Evolutionary conservation across 495 filamentous ascomycete species (phyloP).

Genomic region (Penicillium alfredii): DNA sequence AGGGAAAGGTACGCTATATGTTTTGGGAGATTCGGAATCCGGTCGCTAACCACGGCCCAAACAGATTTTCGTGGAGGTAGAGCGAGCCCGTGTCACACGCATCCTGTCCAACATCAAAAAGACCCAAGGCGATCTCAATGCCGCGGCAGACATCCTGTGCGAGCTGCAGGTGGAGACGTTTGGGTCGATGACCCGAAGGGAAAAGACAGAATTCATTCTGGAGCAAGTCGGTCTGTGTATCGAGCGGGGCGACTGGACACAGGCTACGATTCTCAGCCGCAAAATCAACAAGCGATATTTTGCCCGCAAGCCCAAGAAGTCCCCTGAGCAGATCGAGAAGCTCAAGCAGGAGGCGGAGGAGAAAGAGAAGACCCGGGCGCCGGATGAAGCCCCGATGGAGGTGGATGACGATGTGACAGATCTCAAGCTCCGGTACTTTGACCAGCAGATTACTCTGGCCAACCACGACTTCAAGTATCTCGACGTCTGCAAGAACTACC

Average conservation of each 20-base stretch:
- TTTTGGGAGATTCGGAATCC: neutral
- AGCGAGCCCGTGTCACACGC: slow-evolving; percentile 88
- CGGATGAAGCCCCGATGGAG: slow-evolving; percentile 69
- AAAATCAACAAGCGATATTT: slow-evolving; percentile 97
- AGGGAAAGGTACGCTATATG: slow-evolving; percentile 69
- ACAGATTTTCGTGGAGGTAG: slow-evolving; percentile 98
- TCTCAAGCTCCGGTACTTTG: slow-evolving; percentile 91
- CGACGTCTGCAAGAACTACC: slow-evolving; percentile 94
- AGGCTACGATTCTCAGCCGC: slow-evolving; percentile 86
- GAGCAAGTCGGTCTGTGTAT: slow-evolving; percentile 94
- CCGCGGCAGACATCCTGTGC: slow-evolving; percentile 87
- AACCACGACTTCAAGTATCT: slow-evolving; percentile 98
- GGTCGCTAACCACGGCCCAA: slow-evolving; percentile 5
- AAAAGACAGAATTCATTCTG: slow-evolving; percentile 97
- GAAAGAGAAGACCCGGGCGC: slow-evolving; percentile 61
- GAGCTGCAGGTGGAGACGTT: slow-evolving; percentile 99
- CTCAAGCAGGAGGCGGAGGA: slow-evolving; percentile 78
- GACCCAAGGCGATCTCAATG: slow-evolving; percentile 80
- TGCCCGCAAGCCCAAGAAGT: slow-evolving; percentile 81
- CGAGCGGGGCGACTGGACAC: slow-evolving; percentile 91
- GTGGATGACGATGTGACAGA: slow-evolving; percentile 89
- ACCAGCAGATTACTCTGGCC: slow-evolving; percentile 88
- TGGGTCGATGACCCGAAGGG: slow-evolving; percentile 91
- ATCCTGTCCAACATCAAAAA: slow-evolving; percentile 97
- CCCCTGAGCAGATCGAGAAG: slow-evolving; percentile 78